Percentiles rank a stretch among this genome's conserved stretches.
Conservation (phyloP, 2,329 filamentous ascomycete species). For the Fusarium nurragi region DNA sequence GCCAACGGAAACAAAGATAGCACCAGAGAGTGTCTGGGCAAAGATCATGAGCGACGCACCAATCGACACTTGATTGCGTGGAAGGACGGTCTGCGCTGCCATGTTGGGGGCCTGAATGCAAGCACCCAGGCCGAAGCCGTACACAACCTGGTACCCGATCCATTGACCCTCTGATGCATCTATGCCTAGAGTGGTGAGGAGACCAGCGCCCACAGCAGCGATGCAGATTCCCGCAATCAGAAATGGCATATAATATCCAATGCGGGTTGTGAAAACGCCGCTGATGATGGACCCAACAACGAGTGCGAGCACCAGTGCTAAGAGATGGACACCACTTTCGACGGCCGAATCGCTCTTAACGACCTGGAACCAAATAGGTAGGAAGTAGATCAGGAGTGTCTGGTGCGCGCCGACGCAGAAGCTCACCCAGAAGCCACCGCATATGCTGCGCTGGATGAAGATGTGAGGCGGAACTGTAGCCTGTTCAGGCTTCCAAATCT, state of each 20-base stretch:
- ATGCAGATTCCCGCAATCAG: conserved; percentile 50
- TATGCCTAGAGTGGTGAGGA: conserved; percentile 52
- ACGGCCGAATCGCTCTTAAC: conserved; percentile 50
- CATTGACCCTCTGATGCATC: conserved; percentile 33
- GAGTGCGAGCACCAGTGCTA: conserved; percentile 46
- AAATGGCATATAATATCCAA: conserved; percentile 56
- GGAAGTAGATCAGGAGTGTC: conserved; percentile 50
- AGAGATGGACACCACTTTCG: conserved; percentile 43
- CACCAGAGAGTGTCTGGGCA: conserved; percentile 54
- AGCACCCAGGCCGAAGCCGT: conserved; percentile 55
- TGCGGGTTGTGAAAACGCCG: conserved; percentile 39
- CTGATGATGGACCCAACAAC: conserved; percentile 43
- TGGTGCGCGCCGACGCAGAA: conserved; percentile 44
- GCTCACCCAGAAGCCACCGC: conserved; percentile 47
- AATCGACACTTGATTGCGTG: conserved; percentile 55
- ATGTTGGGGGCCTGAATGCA: conserved; percentile 58
- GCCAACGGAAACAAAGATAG: conserved; percentile 61
- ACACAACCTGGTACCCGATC: conserved; percentile 51
- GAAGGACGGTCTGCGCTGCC: conserved; percentile 57
- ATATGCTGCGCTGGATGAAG: conserved; percentile 54
- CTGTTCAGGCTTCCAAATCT: conserved; percentile 48
- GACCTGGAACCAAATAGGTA: conserved; percentile 63
- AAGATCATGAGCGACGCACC: conserved; percentile 60
- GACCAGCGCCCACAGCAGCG: conserved; percentile 50
- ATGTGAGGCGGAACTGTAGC: conserved; percentile 56